Evolutionary conservation across 2,329 filamentous ascomycete genomes (phyloP).

Genomic region (Neopestalotiopsis sp.): DNA sequence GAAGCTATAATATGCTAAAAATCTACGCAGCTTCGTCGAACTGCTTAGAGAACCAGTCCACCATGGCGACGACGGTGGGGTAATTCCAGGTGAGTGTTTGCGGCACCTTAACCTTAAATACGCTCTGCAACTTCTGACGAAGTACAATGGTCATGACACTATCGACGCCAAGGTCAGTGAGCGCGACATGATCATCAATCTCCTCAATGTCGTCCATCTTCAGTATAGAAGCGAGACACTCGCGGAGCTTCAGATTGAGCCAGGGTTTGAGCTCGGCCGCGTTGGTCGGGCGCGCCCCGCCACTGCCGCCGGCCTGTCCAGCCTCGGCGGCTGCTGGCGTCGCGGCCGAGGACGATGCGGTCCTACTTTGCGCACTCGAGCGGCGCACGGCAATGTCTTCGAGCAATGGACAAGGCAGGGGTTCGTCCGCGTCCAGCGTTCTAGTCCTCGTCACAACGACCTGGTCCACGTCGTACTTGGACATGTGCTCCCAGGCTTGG

Average conservation of each 20-base stretch:
- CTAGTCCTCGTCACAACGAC: constrained; percentile 41
- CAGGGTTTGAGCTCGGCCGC: constrained; percentile 34
- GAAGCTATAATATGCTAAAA: no score
- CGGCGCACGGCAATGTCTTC: constrained; percentile 32
- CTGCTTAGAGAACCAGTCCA: constrained; percentile 40
- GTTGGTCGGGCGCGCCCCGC: constrained; percentile 15
- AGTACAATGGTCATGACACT: constrained; percentile 44
- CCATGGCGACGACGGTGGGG: constrained; percentile 43
- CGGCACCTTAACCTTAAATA: constrained; percentile 39
- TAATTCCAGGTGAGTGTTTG: constrained; percentile 46
- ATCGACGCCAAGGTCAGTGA: constrained; percentile 45
- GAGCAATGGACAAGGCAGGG: constrained; percentile 30
- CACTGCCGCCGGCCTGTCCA: background rate
- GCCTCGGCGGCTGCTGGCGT: background rate
- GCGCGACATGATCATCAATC: constrained; percentile 37
- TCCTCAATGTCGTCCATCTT: constrained; percentile 35
- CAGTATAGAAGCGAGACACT: constrained; percentile 36
- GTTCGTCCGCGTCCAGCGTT: constrained; percentile 37
- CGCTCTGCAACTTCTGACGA: constrained; percentile 39
- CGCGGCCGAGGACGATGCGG: background rate
- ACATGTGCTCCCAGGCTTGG: constrained; percentile 44
- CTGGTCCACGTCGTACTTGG: constrained; percentile 40
- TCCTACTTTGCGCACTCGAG: background rate
- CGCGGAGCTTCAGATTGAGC: constrained; percentile 36
- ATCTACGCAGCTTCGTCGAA: constrained; percentile 13